These are phyloP conservation scores for Nakaseomyces kungkrabaensis DNA, from an alignment of 1,139 yeast genomes.

Conservation along the genomic window DNA sequence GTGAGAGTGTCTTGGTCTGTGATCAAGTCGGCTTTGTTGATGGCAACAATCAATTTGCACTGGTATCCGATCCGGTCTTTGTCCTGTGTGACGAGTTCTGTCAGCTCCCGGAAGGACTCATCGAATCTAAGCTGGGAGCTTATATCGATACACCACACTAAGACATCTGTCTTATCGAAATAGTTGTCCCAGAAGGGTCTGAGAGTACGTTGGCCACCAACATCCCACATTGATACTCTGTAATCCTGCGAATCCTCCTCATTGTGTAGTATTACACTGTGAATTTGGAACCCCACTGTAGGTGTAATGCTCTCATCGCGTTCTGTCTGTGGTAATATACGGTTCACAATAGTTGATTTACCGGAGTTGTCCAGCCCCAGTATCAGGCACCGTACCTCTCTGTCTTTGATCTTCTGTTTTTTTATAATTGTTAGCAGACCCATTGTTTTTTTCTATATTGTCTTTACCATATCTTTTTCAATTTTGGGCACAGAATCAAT, in stretches of 20 bases:
- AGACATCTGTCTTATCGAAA: conserved; percentile 72
- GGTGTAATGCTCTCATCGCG: conserved; percentile 38
- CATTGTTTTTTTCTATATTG: conserved; percentile 37
- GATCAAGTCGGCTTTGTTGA: conserved; percentile 51
- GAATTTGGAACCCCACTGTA: conserved; percentile 56
- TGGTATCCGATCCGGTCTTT: conserved; percentile 52
- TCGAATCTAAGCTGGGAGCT: conserved; percentile 48
- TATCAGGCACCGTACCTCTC: conserved; percentile 62
- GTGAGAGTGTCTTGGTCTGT: conserved; percentile 3
- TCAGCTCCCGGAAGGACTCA: conserved; percentile 59
- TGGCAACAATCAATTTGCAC: conserved; percentile 44
- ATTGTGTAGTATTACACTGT: conserved; percentile 34
- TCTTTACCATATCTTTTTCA: too few species aligned
- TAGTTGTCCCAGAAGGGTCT: conserved; percentile 87
- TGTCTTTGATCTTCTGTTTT: conserved; percentile 74
- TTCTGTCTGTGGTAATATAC: conserved; percentile 34
- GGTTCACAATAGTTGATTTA: conserved; percentile 67
- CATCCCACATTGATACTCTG: conserved; percentile 56
- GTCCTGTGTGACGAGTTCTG: conserved; percentile 46
- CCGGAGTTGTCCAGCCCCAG: conserved; percentile 88
- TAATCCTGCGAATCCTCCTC: conserved; percentile 16
- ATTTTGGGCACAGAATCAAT: too few species aligned
- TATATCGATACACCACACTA: conserved; percentile 90
- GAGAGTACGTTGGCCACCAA: conserved; percentile 76
- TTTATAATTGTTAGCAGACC: conserved; percentile 74